Base-by-base conservation (phyloP, 2,329 filamentous ascomycete species). In the Sclerotinia minor region DNA sequence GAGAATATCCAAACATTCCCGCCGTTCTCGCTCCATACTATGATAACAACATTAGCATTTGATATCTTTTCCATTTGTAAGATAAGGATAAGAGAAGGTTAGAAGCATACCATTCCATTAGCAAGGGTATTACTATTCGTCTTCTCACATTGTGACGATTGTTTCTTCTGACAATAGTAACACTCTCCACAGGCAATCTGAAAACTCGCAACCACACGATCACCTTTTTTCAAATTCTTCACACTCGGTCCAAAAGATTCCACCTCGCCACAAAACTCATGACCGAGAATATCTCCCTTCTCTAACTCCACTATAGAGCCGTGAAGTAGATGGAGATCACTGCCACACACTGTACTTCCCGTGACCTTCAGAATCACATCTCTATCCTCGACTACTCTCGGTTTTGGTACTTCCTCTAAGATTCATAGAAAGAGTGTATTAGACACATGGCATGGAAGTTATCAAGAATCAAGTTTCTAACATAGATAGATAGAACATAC, bases 341-440 rank as follows among this genome's bases (percentile, higher is more conserved):
- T 75, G 9, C 78, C 78, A 67, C 78, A 80, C 7, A 79, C 74
- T 2, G 77, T 77, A 29, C 63, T 73, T n/a, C 73, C 74, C 1
- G 74, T 96, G 45, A 96, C 85, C 76, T 89, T 92, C 72, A 95
- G 81, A 69, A 96, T 92, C 15, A 94, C 91, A 76, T 96, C 92
- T 64, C 81, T 81, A 54, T 87, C 84, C 77, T 95, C 91, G 35
- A 94, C 77, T 41, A 95, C 83, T 73, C 84, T 87, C 2, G 92
- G 92, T 73, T 88, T 89, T 0, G 89, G 85, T 6, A 86, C 85
- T 45, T 92, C 85, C 60, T 88, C 83, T 85, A 9, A 6, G 7
- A 45, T 47, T 49, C 29, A 50, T 50, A 1, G 54, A 21, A 59
- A 24, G 24, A n/a, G 3, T 9, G 6, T n/a, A 26, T 38, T 65